Evolutionary conservation across 306 rosid genomes (phyloP).

Genomic region (Castanospermum australe): DNA sequence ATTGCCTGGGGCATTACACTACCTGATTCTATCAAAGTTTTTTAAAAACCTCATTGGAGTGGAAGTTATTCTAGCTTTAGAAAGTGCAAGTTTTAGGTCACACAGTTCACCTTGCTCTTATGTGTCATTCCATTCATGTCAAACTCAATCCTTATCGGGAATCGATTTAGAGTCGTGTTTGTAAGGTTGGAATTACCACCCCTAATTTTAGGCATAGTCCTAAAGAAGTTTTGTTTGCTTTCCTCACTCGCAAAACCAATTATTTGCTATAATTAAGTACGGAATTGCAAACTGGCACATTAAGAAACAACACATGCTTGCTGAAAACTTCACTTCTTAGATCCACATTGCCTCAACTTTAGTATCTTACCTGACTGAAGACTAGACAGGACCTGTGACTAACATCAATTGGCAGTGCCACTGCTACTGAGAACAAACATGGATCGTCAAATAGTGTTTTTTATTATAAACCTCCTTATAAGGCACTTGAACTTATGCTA

Average conservation of each 20-base stretch:
- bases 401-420: not conserved
- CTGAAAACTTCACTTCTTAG: not conserved
- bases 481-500: not conserved
- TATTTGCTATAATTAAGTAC: not conserved
- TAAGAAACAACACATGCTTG: not conserved
- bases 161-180: too few relatives aligned
- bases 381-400: not conserved
- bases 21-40: too few relatives aligned
- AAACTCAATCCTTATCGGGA: too few relatives aligned
- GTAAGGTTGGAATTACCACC: not conserved
- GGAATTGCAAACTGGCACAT: not conserved
- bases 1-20: too few relatives aligned
- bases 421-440: slow-evolving; percentile 11
- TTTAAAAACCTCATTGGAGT: too few relatives aligned
- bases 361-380: not conserved
- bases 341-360: slow-evolving; percentile 8
- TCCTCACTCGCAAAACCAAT: not conserved
- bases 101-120: too few relatives aligned
- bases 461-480: not conserved
- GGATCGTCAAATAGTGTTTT: slow-evolving; percentile 1
- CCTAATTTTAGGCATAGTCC: not conserved
- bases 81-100: too few relatives aligned
- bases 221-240: not conserved
- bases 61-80: too few relatives aligned
- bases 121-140: too few relatives aligned